Base-by-base conservation (phyloP, 2,329 filamentous ascomycete species). In the Penicillium sp. region DNA sequence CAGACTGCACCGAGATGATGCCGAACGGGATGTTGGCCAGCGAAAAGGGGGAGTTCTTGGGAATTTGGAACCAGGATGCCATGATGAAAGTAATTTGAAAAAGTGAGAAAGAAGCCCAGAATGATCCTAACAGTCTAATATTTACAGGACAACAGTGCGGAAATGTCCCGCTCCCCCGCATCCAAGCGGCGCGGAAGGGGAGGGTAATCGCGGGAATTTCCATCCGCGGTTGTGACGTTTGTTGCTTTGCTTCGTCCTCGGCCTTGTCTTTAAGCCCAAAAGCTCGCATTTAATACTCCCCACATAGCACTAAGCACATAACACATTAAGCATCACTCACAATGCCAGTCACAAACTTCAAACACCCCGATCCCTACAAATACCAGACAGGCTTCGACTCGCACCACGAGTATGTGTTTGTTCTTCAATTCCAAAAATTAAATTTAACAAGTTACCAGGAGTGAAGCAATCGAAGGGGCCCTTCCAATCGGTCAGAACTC, bases 21-120 rank as follows among this genome's bases (percentile, higher is more conserved):
- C 90, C 90, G 67, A 93, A 93, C 1, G 90, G 90, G 50, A 94
- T 87, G 69, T 94, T 94, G 66, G 87, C 84, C 48, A 93, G 76
- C 8, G 89, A 90, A 74, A 92, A 92, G 65, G 86, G 84, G 53
- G 83, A 87, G 53, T 78, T 76, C 48, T 77, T 75, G 44, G 84
- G 81, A 55, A 88, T 84, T 46, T 72, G 72, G 51, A 88, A 76
- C 84, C 84, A 87, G 50, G 83, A 86, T 62, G 72, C 65, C 69
- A 76, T 74, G 38, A 49, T 68, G 47, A 61, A 60, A 36, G 13
- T 67, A 67, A 66, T 21, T 44, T n/a, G 8, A 63, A 44, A 5
- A 22, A 24, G 36, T 43, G 38, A 45, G 39, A 21, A 39, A 45
- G 32, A 6, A 36, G 13, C 5, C 34, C 34, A 4, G 11, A n/a